Evolutionary conservation across 768 basidiomycete genomes (phyloP).

Genomic region (Mycena pura): DNA sequence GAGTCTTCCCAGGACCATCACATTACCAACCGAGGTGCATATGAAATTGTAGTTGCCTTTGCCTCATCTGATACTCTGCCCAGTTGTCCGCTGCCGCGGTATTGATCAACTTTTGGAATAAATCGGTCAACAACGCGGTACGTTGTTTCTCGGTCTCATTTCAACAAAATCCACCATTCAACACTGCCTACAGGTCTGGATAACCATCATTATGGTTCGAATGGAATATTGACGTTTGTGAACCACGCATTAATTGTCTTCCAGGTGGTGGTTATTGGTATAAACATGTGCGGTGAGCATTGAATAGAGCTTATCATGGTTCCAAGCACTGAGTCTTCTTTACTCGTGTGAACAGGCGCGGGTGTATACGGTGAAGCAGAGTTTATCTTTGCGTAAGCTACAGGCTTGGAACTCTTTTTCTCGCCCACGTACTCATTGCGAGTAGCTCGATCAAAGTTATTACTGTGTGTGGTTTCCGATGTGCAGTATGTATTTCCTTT

Average conservation of each 20-base stretch:
- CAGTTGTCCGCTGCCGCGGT: constrained; percentile 80
- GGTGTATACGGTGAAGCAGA: constrained; percentile 87
- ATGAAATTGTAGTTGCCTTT: constrained; percentile 37
- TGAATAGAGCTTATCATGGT: constrained; percentile 42
- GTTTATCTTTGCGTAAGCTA: constrained; percentile 84
- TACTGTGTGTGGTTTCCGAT: constrained; percentile 49
- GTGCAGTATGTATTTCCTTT: no score
- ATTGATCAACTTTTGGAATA: constrained; percentile 77
- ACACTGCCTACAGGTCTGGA: constrained; percentile 58
- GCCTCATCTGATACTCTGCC: constrained; percentile 73
- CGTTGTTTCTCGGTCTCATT: constrained; percentile 77
- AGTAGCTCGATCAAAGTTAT: constrained; percentile 85
- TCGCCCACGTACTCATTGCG: not conserved
- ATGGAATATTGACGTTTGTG: no score
- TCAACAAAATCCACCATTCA: constrained; percentile 37
- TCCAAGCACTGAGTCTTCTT: no score
- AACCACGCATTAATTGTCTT: not conserved
- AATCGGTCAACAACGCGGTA: constrained; percentile 64
- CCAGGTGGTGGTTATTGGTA: constrained; percentile 74
- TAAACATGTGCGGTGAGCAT: constrained; percentile 65
- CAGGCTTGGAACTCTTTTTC: not conserved
- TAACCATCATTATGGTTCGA: constrained; percentile 54
- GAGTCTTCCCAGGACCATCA: constrained; percentile 47
- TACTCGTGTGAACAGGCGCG: no score
- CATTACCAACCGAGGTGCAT: not conserved